A percentile compares a stretch with the other conserved stretches of the same genome.
These are phyloP conservation scores for Suillus placidus DNA, from an alignment of 768 basidiomycete genomes.

Conservation along the genomic window DNA sequence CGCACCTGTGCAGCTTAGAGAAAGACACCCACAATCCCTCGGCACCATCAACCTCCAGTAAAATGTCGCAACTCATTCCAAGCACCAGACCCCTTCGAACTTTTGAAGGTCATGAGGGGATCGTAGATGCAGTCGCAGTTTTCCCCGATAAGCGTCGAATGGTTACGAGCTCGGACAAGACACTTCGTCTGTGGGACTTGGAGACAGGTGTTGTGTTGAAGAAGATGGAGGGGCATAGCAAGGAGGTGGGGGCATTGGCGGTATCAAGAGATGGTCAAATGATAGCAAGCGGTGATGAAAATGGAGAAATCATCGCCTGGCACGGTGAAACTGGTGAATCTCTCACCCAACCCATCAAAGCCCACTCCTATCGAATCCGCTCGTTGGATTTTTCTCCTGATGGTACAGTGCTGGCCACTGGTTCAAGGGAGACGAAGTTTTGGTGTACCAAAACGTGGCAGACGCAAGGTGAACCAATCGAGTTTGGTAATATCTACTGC, in stretches of 20 bases:
- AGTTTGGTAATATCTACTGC: too few species aligned
- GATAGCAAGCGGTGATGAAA: not conserved
- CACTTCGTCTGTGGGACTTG: not conserved
- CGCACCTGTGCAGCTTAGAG: too few species aligned
- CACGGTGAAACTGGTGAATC: not conserved
- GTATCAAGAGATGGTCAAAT: not conserved
- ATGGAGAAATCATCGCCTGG: not conserved
- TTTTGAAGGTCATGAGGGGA: not conserved
- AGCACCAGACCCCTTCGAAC: too few species aligned
- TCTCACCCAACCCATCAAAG: not conserved
- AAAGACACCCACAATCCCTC: too few species aligned
- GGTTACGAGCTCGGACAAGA: not conserved
- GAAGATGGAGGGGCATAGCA: not conserved
- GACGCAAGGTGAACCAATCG: too few species aligned
- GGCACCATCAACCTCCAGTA: too few species aligned
- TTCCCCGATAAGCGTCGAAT: not conserved
- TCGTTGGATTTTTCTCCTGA: not conserved
- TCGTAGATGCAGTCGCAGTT: not conserved
- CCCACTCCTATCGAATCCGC: not conserved
- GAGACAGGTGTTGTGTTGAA: not conserved
- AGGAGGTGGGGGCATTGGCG: accelerated
- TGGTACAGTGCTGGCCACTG: constrained; percentile 25
- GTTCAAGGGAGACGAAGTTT: too few species aligned
- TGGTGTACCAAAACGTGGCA: too few species aligned
- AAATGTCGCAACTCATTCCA: too few species aligned